Evolutionary conservation across 169 alveolate species (phyloP).

Genomic region (Ichthyophthirius multifiliis): DNA sequence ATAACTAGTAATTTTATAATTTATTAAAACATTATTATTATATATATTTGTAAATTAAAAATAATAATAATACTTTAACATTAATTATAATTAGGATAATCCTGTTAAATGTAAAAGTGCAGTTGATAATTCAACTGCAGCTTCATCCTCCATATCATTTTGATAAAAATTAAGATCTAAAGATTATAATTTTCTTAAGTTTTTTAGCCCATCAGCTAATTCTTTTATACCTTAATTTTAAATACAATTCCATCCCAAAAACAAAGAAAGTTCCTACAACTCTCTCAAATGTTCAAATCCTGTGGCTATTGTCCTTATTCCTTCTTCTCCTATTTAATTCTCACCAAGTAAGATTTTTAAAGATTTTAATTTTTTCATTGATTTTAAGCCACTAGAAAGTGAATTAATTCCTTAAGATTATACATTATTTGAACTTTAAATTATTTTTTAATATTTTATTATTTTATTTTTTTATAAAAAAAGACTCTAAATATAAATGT

Average conservation of each 20-base stretch:
- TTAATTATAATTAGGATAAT: neutral
- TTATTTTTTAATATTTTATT: no score
- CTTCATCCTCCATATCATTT: constrained; percentile 7
- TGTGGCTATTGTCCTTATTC: neutral
- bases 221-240: neutral
- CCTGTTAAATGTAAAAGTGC: constrained; percentile 1
- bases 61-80: neutral
- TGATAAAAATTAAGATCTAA: neutral
- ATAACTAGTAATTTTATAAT: neutral
- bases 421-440: neutral
- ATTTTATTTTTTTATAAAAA: neutral
- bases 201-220: neutral
- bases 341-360: neutral
- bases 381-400: neutral
- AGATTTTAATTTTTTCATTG: neutral
- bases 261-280: neutral
- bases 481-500: neutral
- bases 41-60: neutral
- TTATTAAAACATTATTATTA: neutral
- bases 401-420: neutral
- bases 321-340: neutral
- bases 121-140: neutral
- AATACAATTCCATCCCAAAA: constrained; percentile 7
- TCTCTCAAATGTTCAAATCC: neutral
- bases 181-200: neutral